Conservation (phyloP, 1,284 basidiomycete species). For the Ustilago crameri region DNA sequence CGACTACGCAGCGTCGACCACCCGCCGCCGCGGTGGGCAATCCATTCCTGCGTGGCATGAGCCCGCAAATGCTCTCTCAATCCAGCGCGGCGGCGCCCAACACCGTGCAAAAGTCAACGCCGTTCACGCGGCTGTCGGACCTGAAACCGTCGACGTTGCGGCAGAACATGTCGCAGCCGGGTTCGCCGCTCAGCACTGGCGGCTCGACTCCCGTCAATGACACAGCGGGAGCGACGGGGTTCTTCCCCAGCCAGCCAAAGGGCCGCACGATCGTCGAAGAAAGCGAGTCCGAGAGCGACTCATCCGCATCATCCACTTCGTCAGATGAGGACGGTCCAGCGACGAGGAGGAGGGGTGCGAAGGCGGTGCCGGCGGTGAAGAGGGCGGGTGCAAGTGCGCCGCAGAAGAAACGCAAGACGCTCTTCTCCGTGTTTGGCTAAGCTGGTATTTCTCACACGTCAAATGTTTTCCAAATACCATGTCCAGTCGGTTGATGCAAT, state of each 20-base stretch:
- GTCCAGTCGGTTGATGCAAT: no score
- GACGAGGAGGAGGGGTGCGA: slow-evolving; percentile 2
- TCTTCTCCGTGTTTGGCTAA: slow-evolving; percentile 35
- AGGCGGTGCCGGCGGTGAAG: slow-evolving; percentile 7
- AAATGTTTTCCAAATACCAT: no score
- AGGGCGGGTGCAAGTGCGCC: background rate
- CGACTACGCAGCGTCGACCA: slow-evolving; percentile 6
- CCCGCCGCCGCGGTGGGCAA: slow-evolving; percentile 11
- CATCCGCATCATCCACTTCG: slow-evolving; percentile 5
- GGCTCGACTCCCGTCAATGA: slow-evolving; percentile 16
- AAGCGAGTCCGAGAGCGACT: slow-evolving; percentile 5
- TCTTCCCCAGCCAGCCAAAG: slow-evolving; percentile 15
- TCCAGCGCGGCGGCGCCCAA: background rate
- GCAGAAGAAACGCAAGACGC: slow-evolving; percentile 20
- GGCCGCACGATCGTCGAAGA: slow-evolving; percentile 1
- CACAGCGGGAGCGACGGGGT: slow-evolving; percentile 6
- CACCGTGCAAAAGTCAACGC: slow-evolving; percentile 18
- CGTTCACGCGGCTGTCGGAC: slow-evolving; percentile 53
- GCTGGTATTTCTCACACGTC: background rate
- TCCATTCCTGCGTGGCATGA: slow-evolving; percentile 26
- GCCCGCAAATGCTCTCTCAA: slow-evolving; percentile 9
- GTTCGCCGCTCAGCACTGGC: slow-evolving; percentile 37
- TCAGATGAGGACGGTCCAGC: slow-evolving; percentile 20
- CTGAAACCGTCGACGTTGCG: slow-evolving; percentile 51
- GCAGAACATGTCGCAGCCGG: slow-evolving; percentile 50